Evolutionary conservation across 176 grass and related monocot genomes (phyloP).

Genomic region (Eremochloa ophiuroides): DNA sequence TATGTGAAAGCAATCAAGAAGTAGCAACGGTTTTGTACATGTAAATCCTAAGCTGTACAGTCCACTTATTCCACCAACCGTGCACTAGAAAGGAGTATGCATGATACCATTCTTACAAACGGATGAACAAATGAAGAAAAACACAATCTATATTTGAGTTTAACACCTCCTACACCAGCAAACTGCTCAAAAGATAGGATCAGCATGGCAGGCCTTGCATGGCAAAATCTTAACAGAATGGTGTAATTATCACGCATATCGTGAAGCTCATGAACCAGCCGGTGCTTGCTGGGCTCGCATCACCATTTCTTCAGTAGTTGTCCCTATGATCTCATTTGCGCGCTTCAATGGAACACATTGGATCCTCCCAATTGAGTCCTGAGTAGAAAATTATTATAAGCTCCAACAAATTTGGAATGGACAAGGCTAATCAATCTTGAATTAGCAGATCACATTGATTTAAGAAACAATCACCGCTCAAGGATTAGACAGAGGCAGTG

Average conservation of each 20-base stretch:
- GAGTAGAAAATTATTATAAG: slow-evolving; percentile 2
- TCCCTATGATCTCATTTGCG: slow-evolving; percentile 87
- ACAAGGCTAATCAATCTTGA: neutral
- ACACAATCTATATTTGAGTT: neutral
- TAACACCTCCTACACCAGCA: neutral
- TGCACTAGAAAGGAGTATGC: neutral
- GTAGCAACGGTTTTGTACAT: neutral
- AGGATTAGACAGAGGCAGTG: neutral
- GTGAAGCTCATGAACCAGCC: slow-evolving; percentile 9
- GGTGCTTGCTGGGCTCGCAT: slow-evolving; percentile 49
- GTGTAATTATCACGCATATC: neutral
- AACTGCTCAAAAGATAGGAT: neutral
- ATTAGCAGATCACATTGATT: neutral
- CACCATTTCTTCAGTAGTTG: slow-evolving; percentile 89
- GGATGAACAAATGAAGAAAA: slow-evolving; percentile 19
- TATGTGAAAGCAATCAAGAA: neutral
- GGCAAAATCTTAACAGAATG: neutral
- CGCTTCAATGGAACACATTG: slow-evolving; percentile 66
- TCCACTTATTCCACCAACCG: neutral
- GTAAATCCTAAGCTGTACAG: neutral
- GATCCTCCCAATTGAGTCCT: slow-evolving; percentile 75
- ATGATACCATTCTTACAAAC: neutral
- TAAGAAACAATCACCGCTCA: too few relatives aligned
- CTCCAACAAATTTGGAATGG: neutral
- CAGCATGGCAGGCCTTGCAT: neutral